phyloP scores from a whole-genome alignment of 2,329 filamentous ascomycete genomes.

The Cladosporium sp. region DNA sequence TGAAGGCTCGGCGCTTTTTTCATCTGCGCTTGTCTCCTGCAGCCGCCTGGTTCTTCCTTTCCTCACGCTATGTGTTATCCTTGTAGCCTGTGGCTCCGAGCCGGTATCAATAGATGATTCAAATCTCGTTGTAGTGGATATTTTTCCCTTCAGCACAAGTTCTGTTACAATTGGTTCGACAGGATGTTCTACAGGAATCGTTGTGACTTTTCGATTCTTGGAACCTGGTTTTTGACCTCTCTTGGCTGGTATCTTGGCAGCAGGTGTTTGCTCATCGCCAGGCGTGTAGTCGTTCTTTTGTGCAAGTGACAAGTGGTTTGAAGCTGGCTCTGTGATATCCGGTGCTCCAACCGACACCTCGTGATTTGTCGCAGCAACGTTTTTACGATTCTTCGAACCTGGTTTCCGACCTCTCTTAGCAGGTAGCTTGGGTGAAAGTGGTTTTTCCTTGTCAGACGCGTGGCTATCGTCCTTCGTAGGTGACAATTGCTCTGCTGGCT shows the following conservation, averaged over 20 bases:
- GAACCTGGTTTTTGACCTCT: conserved; percentile 8
- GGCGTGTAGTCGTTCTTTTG: background rate
- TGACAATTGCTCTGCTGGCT: background rate
- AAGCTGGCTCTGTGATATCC: background rate
- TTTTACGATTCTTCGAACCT: background rate
- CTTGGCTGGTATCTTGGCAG: background rate
- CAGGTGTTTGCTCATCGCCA: background rate
- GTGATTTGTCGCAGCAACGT: background rate
- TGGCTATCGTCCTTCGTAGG: background rate
- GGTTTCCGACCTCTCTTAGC: background rate
- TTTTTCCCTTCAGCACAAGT: background rate
- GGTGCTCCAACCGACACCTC: background rate
- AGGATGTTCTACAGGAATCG: background rate
- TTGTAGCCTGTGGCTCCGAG: background rate
- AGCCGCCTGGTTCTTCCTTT: background rate
- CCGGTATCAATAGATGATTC: background rate
- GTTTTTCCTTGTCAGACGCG: background rate
- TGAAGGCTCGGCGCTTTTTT: background rate
- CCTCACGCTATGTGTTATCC: background rate
- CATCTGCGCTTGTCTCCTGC: background rate
- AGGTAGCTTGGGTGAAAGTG: background rate
- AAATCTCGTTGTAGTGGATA: background rate
- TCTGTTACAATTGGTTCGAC: background rate
- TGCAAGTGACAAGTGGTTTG: background rate
- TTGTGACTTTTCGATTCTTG: background rate